phyloP scores from a whole-genome alignment of 2,329 filamentous ascomycete genomes.

The Verticillium nubilum region DNA sequence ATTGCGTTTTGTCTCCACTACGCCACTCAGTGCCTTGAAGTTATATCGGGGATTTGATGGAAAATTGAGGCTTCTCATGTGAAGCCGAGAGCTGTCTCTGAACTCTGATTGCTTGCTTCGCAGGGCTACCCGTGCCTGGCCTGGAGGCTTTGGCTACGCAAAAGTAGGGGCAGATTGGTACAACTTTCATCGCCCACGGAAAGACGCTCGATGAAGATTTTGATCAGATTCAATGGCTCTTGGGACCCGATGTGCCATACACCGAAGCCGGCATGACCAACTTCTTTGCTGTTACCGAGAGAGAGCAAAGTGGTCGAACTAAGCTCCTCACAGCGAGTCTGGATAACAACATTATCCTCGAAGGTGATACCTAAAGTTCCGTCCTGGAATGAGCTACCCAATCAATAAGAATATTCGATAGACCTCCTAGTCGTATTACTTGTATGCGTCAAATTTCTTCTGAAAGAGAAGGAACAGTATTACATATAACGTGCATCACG shows the following conservation, averaged over 20 bases:
- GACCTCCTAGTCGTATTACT: too few relatives aligned
- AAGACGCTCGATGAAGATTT: slow-evolving; percentile 8
- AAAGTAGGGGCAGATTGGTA: slow-evolving; percentile 13
- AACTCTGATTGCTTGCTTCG: not conserved
- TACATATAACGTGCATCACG: too few relatives aligned
- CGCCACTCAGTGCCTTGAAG: not conserved
- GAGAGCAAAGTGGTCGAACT: not conserved
- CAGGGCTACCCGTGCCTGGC: slow-evolving; percentile 2
- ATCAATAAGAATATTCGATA: too few relatives aligned
- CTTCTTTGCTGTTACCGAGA: slow-evolving; percentile 5
- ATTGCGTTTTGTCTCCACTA: not conserved
- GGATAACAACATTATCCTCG: not conserved
- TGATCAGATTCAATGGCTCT: slow-evolving; percentile 10
- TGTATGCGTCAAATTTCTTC: too few relatives aligned
- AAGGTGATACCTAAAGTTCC: not conserved
- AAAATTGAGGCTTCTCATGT: not conserved
- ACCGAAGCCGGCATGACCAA: slow-evolving; percentile 6
- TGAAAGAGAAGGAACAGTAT: too few relatives aligned
- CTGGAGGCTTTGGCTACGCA: slow-evolving; percentile 5
- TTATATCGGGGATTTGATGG: not conserved
- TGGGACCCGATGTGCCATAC: slow-evolving; percentile 1
- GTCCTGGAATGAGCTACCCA: too few relatives aligned
- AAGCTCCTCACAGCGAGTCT: slow-evolving; percentile 1
- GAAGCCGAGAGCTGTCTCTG: not conserved
- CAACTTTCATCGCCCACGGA: slow-evolving; percentile 5